Evolutionary conservation across 1,284 basidiomycete genomes (phyloP).

Genomic region (Moesziomyces antarcticus): DNA sequence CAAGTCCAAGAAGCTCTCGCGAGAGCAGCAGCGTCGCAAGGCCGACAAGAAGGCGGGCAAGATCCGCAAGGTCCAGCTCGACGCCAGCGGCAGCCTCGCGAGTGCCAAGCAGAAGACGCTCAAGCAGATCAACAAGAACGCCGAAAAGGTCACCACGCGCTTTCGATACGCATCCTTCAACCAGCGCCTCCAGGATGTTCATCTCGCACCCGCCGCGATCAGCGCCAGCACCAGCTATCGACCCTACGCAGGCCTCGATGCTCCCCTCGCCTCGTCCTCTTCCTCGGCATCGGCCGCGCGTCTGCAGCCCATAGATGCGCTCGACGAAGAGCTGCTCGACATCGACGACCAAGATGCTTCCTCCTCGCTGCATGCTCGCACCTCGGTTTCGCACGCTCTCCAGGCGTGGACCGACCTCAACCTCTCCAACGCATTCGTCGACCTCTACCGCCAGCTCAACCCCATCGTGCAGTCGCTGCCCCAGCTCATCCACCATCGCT

Average conservation of each 20-base stretch:
- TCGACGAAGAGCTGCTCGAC: constrained; percentile 7
- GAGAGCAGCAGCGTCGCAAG: constrained; percentile 44
- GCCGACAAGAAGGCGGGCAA: constrained; percentile 47
- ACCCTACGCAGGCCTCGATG: constrained; percentile 56
- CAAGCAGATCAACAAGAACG: constrained; percentile 50
- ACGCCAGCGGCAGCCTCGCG: constrained; percentile 41
- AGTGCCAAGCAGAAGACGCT: constrained; percentile 46
- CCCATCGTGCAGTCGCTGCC: constrained; percentile 57
- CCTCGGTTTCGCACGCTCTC: constrained; percentile 56
- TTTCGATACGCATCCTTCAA: constrained; percentile 67
- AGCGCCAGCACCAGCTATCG: constrained; percentile 46
- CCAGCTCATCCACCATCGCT: constrained; percentile 62
- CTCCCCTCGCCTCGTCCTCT: constrained; percentile 28
- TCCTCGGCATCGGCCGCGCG: constrained; percentile 13
- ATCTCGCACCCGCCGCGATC: constrained; percentile 54
- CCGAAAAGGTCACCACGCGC: constrained; percentile 40
- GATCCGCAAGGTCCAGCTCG: constrained; percentile 38
- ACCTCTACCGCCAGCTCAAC: constrained; percentile 45
- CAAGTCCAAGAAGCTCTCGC: constrained; percentile 41
- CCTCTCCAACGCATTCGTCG: constrained; percentile 61
- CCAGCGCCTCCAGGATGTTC: constrained; percentile 62
- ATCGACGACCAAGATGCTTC: constrained; percentile 37
- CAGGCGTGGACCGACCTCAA: constrained; percentile 65
- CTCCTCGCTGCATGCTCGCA: constrained; percentile 48
- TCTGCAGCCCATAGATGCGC: constrained; percentile 10